Evolutionary conservation across 805 yeast genomes (phyloP), one percentile per base, ranked within the genome.

Genomic region (Candida yuanshanica): DNA sequence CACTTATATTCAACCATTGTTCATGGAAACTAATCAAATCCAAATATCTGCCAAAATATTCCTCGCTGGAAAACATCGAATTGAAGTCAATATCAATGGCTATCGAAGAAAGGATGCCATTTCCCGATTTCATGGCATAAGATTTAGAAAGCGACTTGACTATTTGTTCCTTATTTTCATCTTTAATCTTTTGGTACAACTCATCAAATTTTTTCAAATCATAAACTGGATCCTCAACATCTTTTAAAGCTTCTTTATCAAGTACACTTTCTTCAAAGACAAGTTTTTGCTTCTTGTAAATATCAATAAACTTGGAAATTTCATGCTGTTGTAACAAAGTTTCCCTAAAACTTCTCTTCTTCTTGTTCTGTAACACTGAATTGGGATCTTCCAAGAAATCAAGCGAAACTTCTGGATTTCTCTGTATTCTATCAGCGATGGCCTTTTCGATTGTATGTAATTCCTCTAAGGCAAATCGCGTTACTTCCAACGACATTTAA

Each of bases 381-480:
- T 40, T 25, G 7, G 59, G 59, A 3, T 56, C 56, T 47, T 49
- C 43, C 26, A 53, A 24, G 35, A 49, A 57, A 6, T 55, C 57
- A 3, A 69, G 70, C 31, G 74, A 68, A 2, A 85, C 44, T 14
- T 64, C 67, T 0, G 91, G 89, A 52, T 84, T 82, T 42, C 79
- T 54, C 38, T 68, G 65, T 4, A 88, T 62, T 39, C 97, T 65
- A 36, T 71, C 72, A 0, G 82, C 60, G 0, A 88, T 69, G 0
- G 87, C 87, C 22, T 62, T 52, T 52, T 90, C 95, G 4, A 91
- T 71, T 3, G 76, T 62, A 47, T 90, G 95, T 16, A 85, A 59
- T 55, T 84, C 93, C 52, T 81, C 88, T 7, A 77, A 44, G 1
- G 63, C 42, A 4, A 49, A 41, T 37, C 81, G 55, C 29, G 59